These are phyloP conservation scores for Pelargonium myrrhifolium DNA, from an alignment of 441 rosid species.

Conservation along the genomic window DNA sequence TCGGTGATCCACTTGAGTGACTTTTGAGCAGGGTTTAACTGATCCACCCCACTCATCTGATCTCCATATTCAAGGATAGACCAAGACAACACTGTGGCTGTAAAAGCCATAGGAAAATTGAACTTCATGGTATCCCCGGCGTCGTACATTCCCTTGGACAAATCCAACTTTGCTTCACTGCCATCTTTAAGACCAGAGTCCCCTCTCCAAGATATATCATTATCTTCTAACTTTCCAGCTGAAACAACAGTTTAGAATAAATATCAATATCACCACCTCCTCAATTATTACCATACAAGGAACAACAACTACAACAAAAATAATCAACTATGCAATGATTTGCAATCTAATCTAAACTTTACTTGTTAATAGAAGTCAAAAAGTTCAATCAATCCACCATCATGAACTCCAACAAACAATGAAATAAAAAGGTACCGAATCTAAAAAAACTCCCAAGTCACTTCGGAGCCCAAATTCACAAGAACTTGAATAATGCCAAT, in stretches of 20 bases:
- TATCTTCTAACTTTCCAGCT: constrained; percentile 56
- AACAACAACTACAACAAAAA: no score
- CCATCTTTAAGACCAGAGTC: constrained; percentile 61
- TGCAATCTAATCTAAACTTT: background rate
- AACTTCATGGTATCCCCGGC: constrained; percentile 76
- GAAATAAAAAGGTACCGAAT: background rate
- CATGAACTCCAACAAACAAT: background rate
- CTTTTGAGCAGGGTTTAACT: constrained; percentile 45
- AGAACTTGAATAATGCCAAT: no score
- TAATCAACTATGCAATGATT: no score
- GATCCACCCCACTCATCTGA: constrained; percentile 56
- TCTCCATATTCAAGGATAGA: constrained; percentile 57
- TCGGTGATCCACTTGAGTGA: constrained; percentile 80
- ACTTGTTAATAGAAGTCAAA: background rate
- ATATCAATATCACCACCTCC: background rate
- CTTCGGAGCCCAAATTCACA: no score
- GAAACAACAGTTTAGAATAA: constrained; percentile 12
- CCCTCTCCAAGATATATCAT: constrained; percentile 63
- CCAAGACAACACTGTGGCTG: constrained; percentile 63
- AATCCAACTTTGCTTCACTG: constrained; percentile 41
- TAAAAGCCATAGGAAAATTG: constrained; percentile 63
- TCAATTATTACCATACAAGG: background rate
- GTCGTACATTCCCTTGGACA: constrained; percentile 69
- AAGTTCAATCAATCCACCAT: background rate
- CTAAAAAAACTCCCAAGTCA: no score